A percentile compares a stretch with the other conserved stretches of the same genome.
phyloP scores from a whole-genome alignment of 176 grass and related monocot species.

The Oryza glaberrima region DNA sequence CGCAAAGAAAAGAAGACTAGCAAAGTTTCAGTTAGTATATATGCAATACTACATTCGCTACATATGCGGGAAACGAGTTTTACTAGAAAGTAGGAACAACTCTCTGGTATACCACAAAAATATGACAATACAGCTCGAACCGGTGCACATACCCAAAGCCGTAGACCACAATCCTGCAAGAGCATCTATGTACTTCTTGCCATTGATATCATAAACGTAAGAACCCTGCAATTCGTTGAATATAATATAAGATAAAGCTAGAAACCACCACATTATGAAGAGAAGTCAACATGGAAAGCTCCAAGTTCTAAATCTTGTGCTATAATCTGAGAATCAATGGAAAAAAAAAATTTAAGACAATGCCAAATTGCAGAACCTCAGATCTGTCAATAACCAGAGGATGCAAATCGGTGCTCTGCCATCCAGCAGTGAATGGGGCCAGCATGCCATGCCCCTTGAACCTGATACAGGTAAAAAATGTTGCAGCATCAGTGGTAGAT shows the following conservation, averaged over 20 bases:
- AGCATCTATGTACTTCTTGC: slow-evolving; percentile 91
- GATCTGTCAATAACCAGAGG: slow-evolving; percentile 89
- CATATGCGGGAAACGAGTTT: neutral
- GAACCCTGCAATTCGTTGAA: slow-evolving; percentile 57
- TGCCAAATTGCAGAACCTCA: slow-evolving; percentile 49
- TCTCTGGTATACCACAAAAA: neutral
- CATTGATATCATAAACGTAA: slow-evolving; percentile 90
- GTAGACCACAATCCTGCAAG: slow-evolving; percentile 94
- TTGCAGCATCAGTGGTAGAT: neutral
- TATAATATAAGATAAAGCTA: neutral
- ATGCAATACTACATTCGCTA: neutral
- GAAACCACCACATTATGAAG: neutral
- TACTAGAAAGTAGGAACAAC: neutral
- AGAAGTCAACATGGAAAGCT: neutral
- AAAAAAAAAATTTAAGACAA: neutral
- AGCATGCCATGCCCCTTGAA: slow-evolving; percentile 94
- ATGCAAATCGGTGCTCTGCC: slow-evolving; percentile 81
- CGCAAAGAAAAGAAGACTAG: neutral
- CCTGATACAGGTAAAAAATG: slow-evolving; percentile 39
- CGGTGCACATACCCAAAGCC: slow-evolving; percentile 64
- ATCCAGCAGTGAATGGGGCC: slow-evolving; percentile 97
- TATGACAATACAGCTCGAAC: neutral
- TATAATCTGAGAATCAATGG: neutral
- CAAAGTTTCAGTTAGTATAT: too few species aligned
- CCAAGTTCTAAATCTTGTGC: neutral